A percentile compares a stretch with the other conserved stretches of the same genome.
These are phyloP conservation scores for Fraxinus baroniana DNA, from an alignment of 305 asterid genomes.

Conservation along the genomic window DNA sequence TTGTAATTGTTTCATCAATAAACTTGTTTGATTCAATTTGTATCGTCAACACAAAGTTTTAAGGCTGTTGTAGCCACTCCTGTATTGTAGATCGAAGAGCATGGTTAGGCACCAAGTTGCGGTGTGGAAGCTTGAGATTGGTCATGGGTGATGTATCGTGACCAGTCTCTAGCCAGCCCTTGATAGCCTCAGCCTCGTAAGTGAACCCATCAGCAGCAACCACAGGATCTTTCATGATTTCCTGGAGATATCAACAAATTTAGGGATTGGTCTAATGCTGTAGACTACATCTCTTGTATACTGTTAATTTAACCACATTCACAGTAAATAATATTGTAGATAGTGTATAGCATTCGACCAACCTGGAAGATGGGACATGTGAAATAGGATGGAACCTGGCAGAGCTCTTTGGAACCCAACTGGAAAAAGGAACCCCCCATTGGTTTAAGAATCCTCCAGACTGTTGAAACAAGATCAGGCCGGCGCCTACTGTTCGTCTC, in stretches of 20 bases:
- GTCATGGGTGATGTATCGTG: slow-evolving; percentile 93
- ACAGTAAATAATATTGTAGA: neutral
- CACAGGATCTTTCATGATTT: slow-evolving; percentile 88
- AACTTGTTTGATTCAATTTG: neutral
- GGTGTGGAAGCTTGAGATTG: slow-evolving; percentile 61
- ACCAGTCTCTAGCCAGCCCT: slow-evolving; percentile 80
- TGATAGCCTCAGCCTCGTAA: slow-evolving; percentile 82
- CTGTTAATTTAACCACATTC: neutral
- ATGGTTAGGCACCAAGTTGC: slow-evolving; percentile 60
- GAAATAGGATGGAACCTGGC: slow-evolving; percentile 63
- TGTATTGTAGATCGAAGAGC: slow-evolving; percentile 93
- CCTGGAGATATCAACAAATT: slow-evolving; percentile 39
- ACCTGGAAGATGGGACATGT: slow-evolving; percentile 98
- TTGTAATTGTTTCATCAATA: neutral
- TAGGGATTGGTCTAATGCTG: neutral
- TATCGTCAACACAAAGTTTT: neutral
- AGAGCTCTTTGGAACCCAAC: slow-evolving; percentile 44
- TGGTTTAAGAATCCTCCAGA: slow-evolving; percentile 83
- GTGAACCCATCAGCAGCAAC: slow-evolving; percentile 94
- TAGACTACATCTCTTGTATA: neutral
- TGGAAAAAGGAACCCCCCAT: slow-evolving; percentile 60
- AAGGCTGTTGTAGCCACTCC: slow-evolving; percentile 73
- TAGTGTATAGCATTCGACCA: slow-evolving; percentile 22
- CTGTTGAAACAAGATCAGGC: slow-evolving; percentile 82
- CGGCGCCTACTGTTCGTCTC: slow-evolving; percentile 49